Base-by-base conservation (phyloP, 805 yeast species). In the Kodamaea laetipori region DNA sequence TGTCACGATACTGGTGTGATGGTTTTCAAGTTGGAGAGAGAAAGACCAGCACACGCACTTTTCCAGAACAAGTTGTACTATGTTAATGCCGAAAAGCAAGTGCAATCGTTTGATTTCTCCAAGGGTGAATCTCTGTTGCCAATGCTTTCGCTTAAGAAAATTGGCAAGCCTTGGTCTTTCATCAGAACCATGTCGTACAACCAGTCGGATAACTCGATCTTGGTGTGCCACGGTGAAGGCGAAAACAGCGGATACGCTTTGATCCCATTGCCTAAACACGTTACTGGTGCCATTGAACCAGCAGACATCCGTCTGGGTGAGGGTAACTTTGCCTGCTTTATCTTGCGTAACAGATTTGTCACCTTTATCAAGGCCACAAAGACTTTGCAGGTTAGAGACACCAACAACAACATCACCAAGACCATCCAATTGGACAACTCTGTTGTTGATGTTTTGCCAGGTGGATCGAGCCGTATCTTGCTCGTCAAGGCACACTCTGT, bases 1-100 rank as follows among this genome's bases (percentile, higher is more conserved):
- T 92, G 96, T 56, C 98, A 92, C 67, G 99, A 95, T 66, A 77
- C 90, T 11, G 99, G 99, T 64, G 95, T 90, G 23, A 90, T 90
- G 95, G 96, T 94, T 39, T 95, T 94, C 79, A 94, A 94, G 70
- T 77, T 94, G 48, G 97, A 89, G 64, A 86, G 98, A 63, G 99
- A 94, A 74, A 83, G 99, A 65, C 98, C 99, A 10, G 95, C 97
- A n/a, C 78, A 80, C 56, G 66, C 86, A 4, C 58, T 80, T 25
- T 77, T 75, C 67, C 94, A 86, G 61, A 86, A 86, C 66, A 81
- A 77, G 55, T 66, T 94, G 55, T 78, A 78, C 49, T 92, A 77
- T 59, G 81, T 90, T 56, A 89, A 88, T 66, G 77, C 80, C 48
- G 96, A 89, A 61, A 88, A 85, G 64, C 95, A 89, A 64, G 82